Evolutionary conservation across 257 asterid species (phyloP).

Genomic region (Solanum microdontum): DNA sequence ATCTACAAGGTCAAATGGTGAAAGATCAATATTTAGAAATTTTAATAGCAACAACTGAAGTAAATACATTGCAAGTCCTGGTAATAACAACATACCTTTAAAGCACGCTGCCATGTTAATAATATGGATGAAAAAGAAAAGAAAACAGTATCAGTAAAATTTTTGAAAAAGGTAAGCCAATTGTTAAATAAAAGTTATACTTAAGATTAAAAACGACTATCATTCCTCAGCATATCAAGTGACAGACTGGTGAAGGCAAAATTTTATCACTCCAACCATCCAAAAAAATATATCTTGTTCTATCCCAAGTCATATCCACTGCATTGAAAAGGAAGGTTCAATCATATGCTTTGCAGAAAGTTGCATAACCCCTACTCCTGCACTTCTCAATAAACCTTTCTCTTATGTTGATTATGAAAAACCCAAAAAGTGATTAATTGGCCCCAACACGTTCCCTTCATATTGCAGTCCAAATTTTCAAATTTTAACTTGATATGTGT

Average conservation of each 20-base stretch:
- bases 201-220: neutral
- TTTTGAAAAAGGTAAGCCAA: neutral
- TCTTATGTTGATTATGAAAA: neutral
- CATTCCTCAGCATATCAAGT: neutral
- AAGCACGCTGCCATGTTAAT: constrained; percentile 57
- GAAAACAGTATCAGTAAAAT: neutral
- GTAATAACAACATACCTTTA: constrained; percentile 55
- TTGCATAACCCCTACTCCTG: neutral
- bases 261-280: neutral
- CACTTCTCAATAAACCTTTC: neutral
- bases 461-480: neutral
- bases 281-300: neutral
- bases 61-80: constrained; percentile 6
- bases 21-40: constrained; percentile 9
- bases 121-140: constrained; percentile 1
- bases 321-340: neutral
- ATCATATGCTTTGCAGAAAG: neutral
- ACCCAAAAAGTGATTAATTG: neutral
- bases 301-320: neutral
- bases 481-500: neutral
- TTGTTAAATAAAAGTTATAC: neutral
- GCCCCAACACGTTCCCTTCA: neutral
- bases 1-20: constrained; percentile 32
- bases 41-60: constrained; percentile 12
- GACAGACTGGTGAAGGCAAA: neutral